Conservation (phyloP, 2,329 filamentous ascomycete genomes). For the Fusarium gaditjirri region DNA sequence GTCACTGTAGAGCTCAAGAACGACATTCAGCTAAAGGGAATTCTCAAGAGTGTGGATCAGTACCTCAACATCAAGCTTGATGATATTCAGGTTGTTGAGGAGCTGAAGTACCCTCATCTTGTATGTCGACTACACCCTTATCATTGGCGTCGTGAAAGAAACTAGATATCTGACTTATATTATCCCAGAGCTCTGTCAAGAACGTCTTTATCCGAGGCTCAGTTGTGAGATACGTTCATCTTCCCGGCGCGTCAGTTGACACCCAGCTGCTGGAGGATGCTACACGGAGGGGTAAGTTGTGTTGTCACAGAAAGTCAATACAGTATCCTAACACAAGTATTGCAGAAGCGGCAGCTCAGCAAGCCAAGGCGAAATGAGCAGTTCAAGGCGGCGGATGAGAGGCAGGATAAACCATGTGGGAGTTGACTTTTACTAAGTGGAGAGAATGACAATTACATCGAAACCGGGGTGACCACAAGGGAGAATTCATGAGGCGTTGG, state of each 20-base stretch:
- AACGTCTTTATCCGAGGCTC: constrained; percentile 96
- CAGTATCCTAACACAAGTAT: constrained; percentile 14
- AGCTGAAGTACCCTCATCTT: constrained; percentile 94
- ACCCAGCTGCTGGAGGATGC: constrained; percentile 90
- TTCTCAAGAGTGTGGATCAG: constrained; percentile 96
- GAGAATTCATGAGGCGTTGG: constrained; percentile 40
- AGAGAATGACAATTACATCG: constrained; percentile 27
- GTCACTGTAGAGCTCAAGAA: constrained; percentile 99
- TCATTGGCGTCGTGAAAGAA: no score
- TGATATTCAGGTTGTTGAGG: constrained; percentile 91
- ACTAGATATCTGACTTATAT: neutral
- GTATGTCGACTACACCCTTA: constrained; percentile 58
- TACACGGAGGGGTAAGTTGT: constrained; percentile 77
- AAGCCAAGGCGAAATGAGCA: constrained; percentile 64
- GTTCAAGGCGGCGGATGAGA: neutral
- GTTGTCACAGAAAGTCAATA: neutral
- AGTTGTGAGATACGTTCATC: constrained; percentile 91
- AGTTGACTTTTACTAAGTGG: constrained; percentile 1
- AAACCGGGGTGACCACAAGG: constrained; percentile 32
- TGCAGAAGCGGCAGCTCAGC: constrained; percentile 67
- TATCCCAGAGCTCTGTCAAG: constrained; percentile 76
- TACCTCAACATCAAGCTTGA: constrained; percentile 99
- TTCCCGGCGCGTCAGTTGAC: constrained; percentile 85
- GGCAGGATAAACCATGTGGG: constrained; percentile 9
- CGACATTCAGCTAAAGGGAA: constrained; percentile 96